Conservation (phyloP, 164 flowering plant genomes). For the Magnolia sinica region DNA sequence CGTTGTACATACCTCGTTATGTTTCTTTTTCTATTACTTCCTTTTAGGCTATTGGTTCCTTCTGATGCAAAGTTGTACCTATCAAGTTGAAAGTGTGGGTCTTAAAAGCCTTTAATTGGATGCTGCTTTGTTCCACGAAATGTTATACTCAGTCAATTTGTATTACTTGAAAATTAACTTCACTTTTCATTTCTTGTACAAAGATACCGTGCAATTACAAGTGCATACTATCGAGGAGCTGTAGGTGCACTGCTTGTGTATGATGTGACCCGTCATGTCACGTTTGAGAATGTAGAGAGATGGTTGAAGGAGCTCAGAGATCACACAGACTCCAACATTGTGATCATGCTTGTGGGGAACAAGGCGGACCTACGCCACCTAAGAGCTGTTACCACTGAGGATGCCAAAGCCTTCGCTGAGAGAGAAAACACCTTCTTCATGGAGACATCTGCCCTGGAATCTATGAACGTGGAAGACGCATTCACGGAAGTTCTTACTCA, state of each 20-base stretch:
- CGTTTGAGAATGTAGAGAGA: conserved; percentile 76
- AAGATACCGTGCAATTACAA: conserved; percentile 87
- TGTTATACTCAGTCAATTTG: background rate
- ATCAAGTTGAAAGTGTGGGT: background rate
- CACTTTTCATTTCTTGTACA: conserved; percentile 6
- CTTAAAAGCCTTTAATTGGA: background rate
- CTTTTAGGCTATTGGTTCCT: background rate
- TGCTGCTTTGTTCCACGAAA: background rate
- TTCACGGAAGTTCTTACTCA: conserved; percentile 75
- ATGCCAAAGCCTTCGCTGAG: conserved; percentile 65
- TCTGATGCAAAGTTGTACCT: background rate
- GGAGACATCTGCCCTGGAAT: conserved; percentile 85
- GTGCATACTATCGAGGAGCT: conserved; percentile 89
- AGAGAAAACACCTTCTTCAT: conserved; percentile 65
- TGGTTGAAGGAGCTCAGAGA: conserved; percentile 79
- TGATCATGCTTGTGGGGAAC: conserved; percentile 81
- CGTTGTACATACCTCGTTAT: background rate
- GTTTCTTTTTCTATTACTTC: background rate
- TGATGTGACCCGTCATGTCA: conserved; percentile 81
- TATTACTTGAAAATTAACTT: background rate
- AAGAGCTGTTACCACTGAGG: conserved; percentile 60
- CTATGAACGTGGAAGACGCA: conserved; percentile 70
- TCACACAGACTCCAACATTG: conserved; percentile 70
- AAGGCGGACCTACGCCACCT: conserved; percentile 79
- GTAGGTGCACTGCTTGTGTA: conserved; percentile 80